Base-by-base conservation (phyloP, 768 basidiomycete genomes). In the Hygrocybe coccinea region DNA sequence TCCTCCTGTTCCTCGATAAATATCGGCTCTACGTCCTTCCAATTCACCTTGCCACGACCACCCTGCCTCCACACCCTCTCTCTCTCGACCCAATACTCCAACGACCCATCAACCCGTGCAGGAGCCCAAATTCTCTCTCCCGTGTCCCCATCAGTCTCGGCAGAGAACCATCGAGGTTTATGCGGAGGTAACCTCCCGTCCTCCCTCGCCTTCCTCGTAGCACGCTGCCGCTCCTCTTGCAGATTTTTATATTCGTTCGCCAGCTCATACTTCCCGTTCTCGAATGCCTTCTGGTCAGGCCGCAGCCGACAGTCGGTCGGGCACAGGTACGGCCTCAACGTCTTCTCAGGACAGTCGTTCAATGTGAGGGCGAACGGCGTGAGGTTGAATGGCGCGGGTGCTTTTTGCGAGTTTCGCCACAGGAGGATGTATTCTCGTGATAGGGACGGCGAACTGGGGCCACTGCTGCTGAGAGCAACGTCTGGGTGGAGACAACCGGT, bases 281-380 rank as follows among this genome's bases (percentile, higher is more conserved):
- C 95, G 68, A 98, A 97, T 22, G 95, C 93, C 24, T 95, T 80
- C 67, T 97, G 94, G 67, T 98, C 95, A 0, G 93, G 93, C 0
- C 95, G 82, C 24, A 97, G 70, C 3, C 95, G 82, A 66, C 94
- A 97, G 70, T 98, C 95, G 2, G 95, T 97, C 1, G 91, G 90
- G 25, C 86, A 85, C 2, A 98, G 60, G 67, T 81, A 91, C 4
- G 85, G 83, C 55, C 76, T 76, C 11, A 97, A 73, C 2, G 80
- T 80, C 9, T 84, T 80, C 36, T 74, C 71, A 0, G 92, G 91
- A 56, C 89, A 89, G 65, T 95, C 85, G 65, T 98, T 98, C 57
- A 97, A 75, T 0, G 92, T 91, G 59, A 97, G 83, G 1, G 95
- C 94, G 67, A 87, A 98, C 0, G 94, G 95, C 0, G 95, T 95